Base-by-base conservation (phyloP, 208 protist species). In the Leishmania mexicana region DNA sequence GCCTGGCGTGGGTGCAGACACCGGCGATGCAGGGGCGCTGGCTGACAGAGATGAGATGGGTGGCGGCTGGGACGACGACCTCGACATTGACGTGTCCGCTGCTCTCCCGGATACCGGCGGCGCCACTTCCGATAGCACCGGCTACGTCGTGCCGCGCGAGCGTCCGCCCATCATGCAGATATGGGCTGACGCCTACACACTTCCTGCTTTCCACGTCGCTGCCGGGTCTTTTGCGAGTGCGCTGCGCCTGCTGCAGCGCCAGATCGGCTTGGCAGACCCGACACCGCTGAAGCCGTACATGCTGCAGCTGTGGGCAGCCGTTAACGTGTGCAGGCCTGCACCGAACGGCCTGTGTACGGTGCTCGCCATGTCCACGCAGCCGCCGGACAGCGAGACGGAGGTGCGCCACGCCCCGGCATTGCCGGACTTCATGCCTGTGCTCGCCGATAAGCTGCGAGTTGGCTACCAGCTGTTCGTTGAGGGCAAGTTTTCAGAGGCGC, bases 201-300 rank as follows among this genome's bases (percentile, higher is more conserved):
- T 97, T 47, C 93, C 98, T 15, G 93, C 89, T 28, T 98, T 99
- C 85, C 98, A 99, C 80, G 87, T 98, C 42, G 97, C 98, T n/a
- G 97, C 98, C 17, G 98, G 98, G 15, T 94, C 95, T 2, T 99
- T 99, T 81, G 88, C 92, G 28, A 95, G 87, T 6, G 99, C 98
- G 5, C 96, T 99, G 88, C 80, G 96, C 24, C 84, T 99, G 58
- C 86, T 98, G 31, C 80, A 94, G 67, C 83, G 91, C 38, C 98
- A 99, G 90, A 89, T 98, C 81, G 98, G 98, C 35, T 84, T 99
- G 45, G 84, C 93, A 54, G 91, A 99, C 84, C 98, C 94, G 24
- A 79, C 83, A 58, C 98, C 99, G 65, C 83, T 99, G 38, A 93
- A 96, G 80, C 76, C 80, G 47, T 78, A 95, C 77, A 98, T 99